These are phyloP conservation scores for Venturia aucupariae DNA, from an alignment of 2,329 filamentous ascomycete genomes.

Conservation along the genomic window DNA sequence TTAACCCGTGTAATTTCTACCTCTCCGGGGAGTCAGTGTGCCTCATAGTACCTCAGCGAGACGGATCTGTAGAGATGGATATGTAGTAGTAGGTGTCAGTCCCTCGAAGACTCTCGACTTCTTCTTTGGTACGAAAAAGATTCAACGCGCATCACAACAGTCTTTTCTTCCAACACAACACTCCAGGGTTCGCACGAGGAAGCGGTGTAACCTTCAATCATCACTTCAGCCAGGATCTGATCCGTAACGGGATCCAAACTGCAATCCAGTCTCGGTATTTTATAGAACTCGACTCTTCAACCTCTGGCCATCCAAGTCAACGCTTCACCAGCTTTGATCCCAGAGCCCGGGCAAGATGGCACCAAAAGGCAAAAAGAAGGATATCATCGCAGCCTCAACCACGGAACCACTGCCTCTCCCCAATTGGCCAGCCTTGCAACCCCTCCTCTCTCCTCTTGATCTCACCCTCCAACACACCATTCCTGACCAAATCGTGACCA, in stretches of 20 bases:
- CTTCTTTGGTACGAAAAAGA: background rate
- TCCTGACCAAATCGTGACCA: constrained; percentile 60
- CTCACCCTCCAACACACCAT: constrained; percentile 38
- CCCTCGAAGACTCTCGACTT: no score
- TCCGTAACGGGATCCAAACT: no score
- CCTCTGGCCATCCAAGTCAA: no score
- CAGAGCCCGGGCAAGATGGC: background rate
- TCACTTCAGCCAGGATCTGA: no score
- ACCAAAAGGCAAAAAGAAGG: constrained; percentile 5
- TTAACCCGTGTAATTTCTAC: background rate
- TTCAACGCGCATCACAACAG: background rate
- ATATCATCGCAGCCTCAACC: background rate
- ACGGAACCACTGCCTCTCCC: constrained; percentile 27
- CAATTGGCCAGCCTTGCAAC: constrained; percentile 65
- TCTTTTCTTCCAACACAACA: background rate
- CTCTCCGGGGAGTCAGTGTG: background rate
- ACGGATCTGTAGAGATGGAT: no score
- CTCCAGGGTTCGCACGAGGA: background rate
- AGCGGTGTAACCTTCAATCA: background rate
- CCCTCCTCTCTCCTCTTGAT: constrained; percentile 55
- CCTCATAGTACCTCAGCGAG: no score
- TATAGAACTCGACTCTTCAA: no score
- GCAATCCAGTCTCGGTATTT: no score
- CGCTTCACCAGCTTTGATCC: background rate
- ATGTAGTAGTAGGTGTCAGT: background rate